Conservation (phyloP, 768 basidiomycete species). For the Naganishia kalamii region DNA sequence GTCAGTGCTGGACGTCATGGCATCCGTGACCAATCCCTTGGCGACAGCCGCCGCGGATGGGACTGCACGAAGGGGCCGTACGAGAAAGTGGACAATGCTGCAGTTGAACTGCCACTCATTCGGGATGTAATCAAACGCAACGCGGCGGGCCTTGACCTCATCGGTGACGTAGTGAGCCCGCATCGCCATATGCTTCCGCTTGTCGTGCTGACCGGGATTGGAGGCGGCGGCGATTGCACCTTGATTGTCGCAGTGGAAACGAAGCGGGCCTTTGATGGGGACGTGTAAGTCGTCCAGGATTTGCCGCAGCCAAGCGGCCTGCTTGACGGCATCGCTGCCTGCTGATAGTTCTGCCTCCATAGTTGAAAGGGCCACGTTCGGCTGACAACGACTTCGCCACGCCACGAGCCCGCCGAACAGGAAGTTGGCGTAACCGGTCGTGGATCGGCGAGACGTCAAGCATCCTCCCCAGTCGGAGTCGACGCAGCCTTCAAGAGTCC, state of each 20-base stretch:
- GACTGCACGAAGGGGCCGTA: too few relatives aligned
- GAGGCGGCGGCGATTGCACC: slow-evolving; percentile 29
- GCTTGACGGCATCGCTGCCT: slow-evolving; percentile 9
- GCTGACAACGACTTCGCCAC: slow-evolving; percentile 48
- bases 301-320: slow-evolving; percentile 11
- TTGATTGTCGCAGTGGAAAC: not conserved
- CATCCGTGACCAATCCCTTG: too few relatives aligned
- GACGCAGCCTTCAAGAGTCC: slow-evolving; percentile 10
- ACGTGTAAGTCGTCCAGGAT: not conserved
- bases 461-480: slow-evolving; percentile 43
- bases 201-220: slow-evolving; percentile 45
- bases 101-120: too few relatives aligned
- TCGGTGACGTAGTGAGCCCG: too few relatives aligned
- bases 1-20: too few relatives aligned
- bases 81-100: too few relatives aligned
- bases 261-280: not conserved
- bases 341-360: slow-evolving; percentile 45
- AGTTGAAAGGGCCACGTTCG: slow-evolving; percentile 49
- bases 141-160: too few relatives aligned
- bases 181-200: slow-evolving; percentile 52
- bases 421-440: slow-evolving; percentile 46
- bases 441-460: slow-evolving; percentile 29
- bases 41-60: too few relatives aligned
- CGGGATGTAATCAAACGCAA: too few relatives aligned
- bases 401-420: slow-evolving; percentile 43